A percentile compares a stretch with the other conserved stretches of the same genome.
Evolutionary conservation across 345 rosid species (phyloP).

Genomic region (Populus euphratica): DNA sequence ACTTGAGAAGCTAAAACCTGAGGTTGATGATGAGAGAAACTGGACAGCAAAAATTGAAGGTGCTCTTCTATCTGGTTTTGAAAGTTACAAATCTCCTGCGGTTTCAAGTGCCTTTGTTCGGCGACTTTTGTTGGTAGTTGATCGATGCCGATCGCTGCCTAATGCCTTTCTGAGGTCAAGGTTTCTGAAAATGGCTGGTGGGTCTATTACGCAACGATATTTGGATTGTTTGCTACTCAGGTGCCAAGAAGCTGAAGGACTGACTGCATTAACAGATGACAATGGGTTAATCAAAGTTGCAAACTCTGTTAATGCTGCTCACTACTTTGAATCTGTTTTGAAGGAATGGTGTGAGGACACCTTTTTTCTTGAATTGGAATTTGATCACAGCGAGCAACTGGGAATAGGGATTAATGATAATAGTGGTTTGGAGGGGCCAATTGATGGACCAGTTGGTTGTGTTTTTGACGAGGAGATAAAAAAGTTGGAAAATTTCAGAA

Average conservation of each 20-base stretch:
- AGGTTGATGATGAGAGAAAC: constrained; percentile 55
- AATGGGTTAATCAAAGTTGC: constrained; percentile 75
- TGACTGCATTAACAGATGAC: constrained; percentile 82
- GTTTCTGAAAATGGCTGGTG: constrained; percentile 66
- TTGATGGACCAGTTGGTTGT: constrained; percentile 34
- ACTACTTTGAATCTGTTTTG: constrained; percentile 59
- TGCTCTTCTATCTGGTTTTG: constrained; percentile 48
- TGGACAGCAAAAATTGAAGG: constrained; percentile 73
- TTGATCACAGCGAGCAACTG: constrained; percentile 34
- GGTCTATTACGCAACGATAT: constrained; percentile 52
- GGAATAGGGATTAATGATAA: constrained; percentile 25
- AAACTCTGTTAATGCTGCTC: constrained; percentile 63
- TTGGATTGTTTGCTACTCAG: constrained; percentile 62
- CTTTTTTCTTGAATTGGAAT: constrained; percentile 74
- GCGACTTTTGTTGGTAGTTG: constrained; percentile 53
- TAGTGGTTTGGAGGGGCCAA: constrained; percentile 6
- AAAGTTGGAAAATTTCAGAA: constrained; percentile 56
- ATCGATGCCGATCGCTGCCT: constrained; percentile 70
- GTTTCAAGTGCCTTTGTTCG: constrained; percentile 53
- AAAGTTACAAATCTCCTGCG: constrained; percentile 62
- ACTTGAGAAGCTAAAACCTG: constrained; percentile 55
- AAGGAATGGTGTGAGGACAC: constrained; percentile 87
- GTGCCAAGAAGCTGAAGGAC: constrained; percentile 95
- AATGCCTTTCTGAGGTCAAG: constrained; percentile 53
- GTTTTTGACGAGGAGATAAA: constrained; percentile 56